Conservation (phyloP, 306 rosid species). For the Prunus kanzakura region DNA sequence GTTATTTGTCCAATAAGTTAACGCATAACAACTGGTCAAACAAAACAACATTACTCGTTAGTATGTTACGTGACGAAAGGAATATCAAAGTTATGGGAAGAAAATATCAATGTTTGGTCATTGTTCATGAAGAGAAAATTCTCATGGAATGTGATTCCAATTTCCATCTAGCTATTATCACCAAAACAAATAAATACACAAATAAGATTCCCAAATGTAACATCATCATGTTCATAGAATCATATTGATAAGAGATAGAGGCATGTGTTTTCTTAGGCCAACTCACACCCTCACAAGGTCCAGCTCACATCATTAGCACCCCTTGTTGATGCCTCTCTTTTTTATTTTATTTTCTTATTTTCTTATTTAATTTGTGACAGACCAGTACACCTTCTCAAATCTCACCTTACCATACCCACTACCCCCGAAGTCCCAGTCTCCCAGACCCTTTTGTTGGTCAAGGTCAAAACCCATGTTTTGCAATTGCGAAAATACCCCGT, state of each 20-base stretch:
- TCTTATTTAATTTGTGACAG: background rate
- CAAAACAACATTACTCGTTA: too few species aligned
- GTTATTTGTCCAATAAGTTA: too few species aligned
- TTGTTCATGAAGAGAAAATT: background rate
- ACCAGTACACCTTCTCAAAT: background rate
- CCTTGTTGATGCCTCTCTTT: conserved; percentile 21
- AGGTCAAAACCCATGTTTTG: background rate
- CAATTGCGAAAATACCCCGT: conserved; percentile 17
- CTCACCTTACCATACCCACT: background rate
- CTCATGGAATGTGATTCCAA: background rate
- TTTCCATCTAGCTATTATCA: background rate
- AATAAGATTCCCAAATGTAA: background rate
- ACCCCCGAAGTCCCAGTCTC: background rate
- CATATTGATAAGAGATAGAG: background rate
- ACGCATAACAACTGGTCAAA: too few species aligned
- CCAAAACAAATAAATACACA: background rate
- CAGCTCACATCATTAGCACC: conserved; percentile 30
- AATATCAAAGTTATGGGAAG: too few species aligned
- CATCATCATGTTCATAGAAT: background rate
- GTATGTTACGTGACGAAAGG: too few species aligned
- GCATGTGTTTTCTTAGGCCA: conserved; percentile 12
- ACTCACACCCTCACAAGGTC: conserved; percentile 21
- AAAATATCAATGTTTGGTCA: too few species aligned
- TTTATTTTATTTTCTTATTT: background rate
- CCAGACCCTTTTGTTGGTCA: conserved; percentile 13